Base-by-base conservation (phyloP, 345 rosid species). In the Eutrema yunnanense region DNA sequence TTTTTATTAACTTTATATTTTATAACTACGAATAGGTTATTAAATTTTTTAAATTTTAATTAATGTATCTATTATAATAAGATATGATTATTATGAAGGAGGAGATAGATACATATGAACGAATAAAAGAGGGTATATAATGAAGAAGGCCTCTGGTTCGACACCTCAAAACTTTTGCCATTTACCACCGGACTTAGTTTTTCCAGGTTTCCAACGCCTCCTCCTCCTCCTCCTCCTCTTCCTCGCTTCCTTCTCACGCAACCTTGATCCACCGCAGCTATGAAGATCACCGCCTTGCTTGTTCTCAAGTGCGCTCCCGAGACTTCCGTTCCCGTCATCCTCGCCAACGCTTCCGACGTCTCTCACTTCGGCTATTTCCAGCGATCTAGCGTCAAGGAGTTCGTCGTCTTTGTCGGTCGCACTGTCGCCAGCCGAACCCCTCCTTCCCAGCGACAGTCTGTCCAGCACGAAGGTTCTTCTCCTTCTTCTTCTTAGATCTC, bases 231-330 rank as follows among this genome's bases (percentile, higher is more conserved):
- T 46, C 4, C 52, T 67, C 41, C 42, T 48, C 34, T 33, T 65
- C 68, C 38, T 66, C 63, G 52, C 76, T 78, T 74, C 70, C 63
- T 30, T 57, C 42, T 60, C 54, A 54, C 68, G 76, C 60, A 71
- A 49, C 52, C 62, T 43, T 53, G 49, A 71, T 70, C 66, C 46
- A 47, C 62, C 74, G 53, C 2, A 46, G 68, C 56, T 79, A 95
- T 95, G 97, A 95, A 92, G 96, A 89, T 95, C 85, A 95, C 97
- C 50, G 85, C 96, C 69, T 84, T 88, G 52, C 70, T 95, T 77
- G 96, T 92, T 65, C 82, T 95, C 81, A 92, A 86, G 73, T 81
- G 85, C 80, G 79, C 48, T 60, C 81, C 92, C 29, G 90, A 87
- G 30, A 82, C 88, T 74, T 73, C 93, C 29, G 71, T 69, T 49